Percentiles rank a stretch among this genome's conserved stretches.
These are phyloP conservation scores for barrel medic (Medicago truncatula) DNA, from an alignment of 306 rosid species.

Conservation along the genomic window DNA sequence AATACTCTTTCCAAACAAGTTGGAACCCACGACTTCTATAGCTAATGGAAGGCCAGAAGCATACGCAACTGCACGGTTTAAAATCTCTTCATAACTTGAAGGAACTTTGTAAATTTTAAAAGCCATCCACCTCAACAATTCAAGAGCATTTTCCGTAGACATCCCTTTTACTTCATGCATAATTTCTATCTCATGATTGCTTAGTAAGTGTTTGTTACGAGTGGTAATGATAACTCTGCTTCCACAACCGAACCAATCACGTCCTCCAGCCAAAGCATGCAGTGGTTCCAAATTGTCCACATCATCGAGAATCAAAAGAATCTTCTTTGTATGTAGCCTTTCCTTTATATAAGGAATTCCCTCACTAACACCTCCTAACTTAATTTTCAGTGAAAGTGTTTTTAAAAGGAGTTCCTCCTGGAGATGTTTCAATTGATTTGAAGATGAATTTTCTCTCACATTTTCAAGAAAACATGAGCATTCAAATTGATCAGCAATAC, in stretches of 20 bases:
- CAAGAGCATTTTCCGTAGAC: neutral
- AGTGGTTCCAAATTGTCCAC: no score
- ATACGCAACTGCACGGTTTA: neutral
- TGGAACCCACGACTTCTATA: constrained; percentile 35
- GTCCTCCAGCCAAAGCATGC: neutral
- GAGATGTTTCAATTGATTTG: no score
- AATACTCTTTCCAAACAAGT: constrained; percentile 1
- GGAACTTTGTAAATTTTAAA: neutral
- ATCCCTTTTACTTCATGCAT: neutral
- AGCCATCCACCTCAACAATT: neutral
- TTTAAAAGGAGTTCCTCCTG: no score
- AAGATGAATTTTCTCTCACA: no score
- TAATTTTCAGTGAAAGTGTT: no score
- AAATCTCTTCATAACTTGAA: neutral
- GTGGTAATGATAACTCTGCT: constrained; percentile 12
- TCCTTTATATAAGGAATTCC: no score
- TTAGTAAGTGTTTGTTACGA: neutral
- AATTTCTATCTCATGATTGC: neutral
- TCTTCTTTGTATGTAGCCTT: no score
- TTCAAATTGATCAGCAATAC: no score
- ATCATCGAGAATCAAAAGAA: no score
- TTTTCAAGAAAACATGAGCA: no score
- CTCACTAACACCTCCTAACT: no score
- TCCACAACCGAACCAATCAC: neutral
- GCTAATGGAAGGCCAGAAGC: constrained; percentile 27